These are phyloP conservation scores for Fomitopsis palustris DNA, from an alignment of 1,284 basidiomycete species.

Conservation along the genomic window DNA sequence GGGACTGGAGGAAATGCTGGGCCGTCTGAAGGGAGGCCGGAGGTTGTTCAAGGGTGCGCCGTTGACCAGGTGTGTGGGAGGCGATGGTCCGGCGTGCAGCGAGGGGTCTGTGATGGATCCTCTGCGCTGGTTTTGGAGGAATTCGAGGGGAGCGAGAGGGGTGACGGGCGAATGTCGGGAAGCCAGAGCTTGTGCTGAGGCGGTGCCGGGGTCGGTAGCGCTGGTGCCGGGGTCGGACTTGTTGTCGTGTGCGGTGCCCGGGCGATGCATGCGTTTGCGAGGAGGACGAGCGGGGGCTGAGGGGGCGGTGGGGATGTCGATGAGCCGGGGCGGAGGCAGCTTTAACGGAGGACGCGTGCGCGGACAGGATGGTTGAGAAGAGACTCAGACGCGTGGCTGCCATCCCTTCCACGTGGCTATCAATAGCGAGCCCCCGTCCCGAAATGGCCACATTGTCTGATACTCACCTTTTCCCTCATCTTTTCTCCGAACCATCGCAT, in stretches of 20 bases:
- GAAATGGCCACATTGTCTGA: conserved; percentile 25
- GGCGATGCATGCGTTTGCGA: conserved; percentile 15
- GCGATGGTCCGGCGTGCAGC: conserved; percentile 49
- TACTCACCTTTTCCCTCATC: conserved; percentile 13
- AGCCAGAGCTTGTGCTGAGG: conserved; percentile 25
- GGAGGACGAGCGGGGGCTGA: conserved; percentile 15
- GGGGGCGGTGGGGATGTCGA: conserved; percentile 17
- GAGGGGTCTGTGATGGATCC: conserved; percentile 80
- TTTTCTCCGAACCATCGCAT: not conserved
- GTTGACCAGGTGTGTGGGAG: conserved; percentile 26
- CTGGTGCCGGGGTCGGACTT: conserved; percentile 7
- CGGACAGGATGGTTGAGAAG: conserved; percentile 21
- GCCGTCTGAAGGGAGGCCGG: conserved; percentile 25
- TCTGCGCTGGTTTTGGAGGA: conserved; percentile 71
- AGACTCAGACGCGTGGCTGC: conserved; percentile 25
- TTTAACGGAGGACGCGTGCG: conserved; percentile 6
- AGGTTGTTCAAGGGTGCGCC: conserved; percentile 18
- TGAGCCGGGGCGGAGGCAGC: conserved; percentile 14
- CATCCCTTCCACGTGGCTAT: conserved; percentile 28
- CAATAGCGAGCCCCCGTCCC: conserved; percentile 12
- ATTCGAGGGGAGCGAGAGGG: conserved; percentile 69
- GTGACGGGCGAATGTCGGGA: conserved; percentile 37
- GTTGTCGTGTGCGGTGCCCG: conserved; percentile 19
- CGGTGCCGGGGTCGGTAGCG: conserved; percentile 18
- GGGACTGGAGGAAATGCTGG: conserved; percentile 21